Evolutionary conservation across 345 rosid species (phyloP).

Genomic region (Melaleuca alternifolia): DNA sequence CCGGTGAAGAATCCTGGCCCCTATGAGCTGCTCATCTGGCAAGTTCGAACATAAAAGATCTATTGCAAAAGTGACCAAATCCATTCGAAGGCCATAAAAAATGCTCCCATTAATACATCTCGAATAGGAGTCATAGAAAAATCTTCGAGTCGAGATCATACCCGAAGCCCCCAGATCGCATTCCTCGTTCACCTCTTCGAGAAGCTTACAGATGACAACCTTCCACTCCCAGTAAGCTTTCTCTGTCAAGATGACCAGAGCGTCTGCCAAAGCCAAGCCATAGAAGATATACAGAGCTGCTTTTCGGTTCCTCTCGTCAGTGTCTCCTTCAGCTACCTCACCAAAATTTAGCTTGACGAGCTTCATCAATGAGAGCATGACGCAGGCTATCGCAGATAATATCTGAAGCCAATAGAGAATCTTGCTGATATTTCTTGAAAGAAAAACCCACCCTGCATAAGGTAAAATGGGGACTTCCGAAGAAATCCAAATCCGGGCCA

Average conservation of each 20-base stretch:
- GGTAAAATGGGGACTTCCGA: conserved; percentile 76
- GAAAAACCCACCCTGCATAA: conserved; percentile 52
- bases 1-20: conserved; percentile 49
- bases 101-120: conserved; percentile 68
- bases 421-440: conserved; percentile 23
- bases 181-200: background rate
- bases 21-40: conserved; percentile 69
- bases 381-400: background rate
- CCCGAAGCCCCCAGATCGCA: background rate
- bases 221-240: conserved; percentile 3
- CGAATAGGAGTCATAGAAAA: conserved; percentile 78
- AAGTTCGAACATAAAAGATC: conserved; percentile 59
- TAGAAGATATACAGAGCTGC: conserved; percentile 20
- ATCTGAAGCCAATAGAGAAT: background rate
- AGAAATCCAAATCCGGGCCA: conserved; percentile 37
- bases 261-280: background rate
- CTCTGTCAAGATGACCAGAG: background rate
- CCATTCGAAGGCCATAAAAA: conserved; percentile 75
- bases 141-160: conserved; percentile 47
- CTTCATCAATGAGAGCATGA: conserved; percentile 51
- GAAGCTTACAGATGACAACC: conserved; percentile 6
- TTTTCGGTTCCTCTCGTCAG: conserved; percentile 48
- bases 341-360: conserved; percentile 64
- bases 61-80: conserved; percentile 61
- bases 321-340: conserved; percentile 35